Percentiles rank a stretch among this genome's conserved stretches.
Evolutionary conservation across 306 rosid species (phyloP).

Genomic region (Canavalia ensiformis): DNA sequence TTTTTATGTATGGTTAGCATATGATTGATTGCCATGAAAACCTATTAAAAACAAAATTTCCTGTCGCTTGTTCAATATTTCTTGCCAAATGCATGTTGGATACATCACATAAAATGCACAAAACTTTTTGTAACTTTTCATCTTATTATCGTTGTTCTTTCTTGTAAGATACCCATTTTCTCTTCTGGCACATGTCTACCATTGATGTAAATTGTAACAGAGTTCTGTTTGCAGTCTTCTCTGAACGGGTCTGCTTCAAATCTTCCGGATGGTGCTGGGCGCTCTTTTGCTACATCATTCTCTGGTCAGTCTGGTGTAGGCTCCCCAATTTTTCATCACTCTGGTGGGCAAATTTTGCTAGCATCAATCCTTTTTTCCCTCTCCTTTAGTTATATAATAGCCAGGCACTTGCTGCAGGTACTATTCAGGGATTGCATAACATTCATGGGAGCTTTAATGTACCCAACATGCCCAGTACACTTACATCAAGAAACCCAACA

Average conservation of each 20-base stretch:
- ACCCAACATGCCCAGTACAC: constrained; percentile 81
- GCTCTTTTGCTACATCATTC: constrained; percentile 87
- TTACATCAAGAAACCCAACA: constrained; percentile 82
- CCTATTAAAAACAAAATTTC: no score
- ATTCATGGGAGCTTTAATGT: constrained; percentile 92
- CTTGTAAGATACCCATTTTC: no score
- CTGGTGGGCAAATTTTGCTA: constrained; percentile 72
- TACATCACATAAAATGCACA: no score
- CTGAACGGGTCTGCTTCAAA: constrained; percentile 91
- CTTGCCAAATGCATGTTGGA: no score
- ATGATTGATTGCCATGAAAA: no score
- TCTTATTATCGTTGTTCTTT: no score
- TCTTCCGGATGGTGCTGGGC: constrained; percentile 84
- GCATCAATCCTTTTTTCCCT: constrained; percentile 42
- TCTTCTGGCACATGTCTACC: neutral
- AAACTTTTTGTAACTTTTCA: no score
- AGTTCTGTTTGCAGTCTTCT: constrained; percentile 76
- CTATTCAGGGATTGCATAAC: constrained; percentile 84
- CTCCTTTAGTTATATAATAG: constrained; percentile 54
- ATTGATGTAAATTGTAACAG: constrained; percentile 33
- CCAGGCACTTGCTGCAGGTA: constrained; percentile 66
- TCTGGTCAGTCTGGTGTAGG: constrained; percentile 98
- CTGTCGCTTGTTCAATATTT: no score
- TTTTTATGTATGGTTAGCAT: no score
- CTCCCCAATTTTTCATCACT: constrained; percentile 88